Base-by-base conservation (phyloP, 148 eudicot genomes). In the Rhododendron williamsianum region DNA sequence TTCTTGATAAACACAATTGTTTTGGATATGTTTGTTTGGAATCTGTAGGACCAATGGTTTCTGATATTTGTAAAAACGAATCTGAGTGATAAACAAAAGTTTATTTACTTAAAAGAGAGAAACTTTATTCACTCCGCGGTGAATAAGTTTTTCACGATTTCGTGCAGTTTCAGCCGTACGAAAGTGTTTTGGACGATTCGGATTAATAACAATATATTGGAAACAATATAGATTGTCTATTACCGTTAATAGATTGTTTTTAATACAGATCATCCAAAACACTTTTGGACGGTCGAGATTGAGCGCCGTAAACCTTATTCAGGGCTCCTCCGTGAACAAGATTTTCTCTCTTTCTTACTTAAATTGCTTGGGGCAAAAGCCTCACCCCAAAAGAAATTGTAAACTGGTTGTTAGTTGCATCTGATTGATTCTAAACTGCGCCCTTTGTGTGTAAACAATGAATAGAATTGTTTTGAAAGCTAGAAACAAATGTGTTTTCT, bases 131-230 rank as follows among this genome's bases (percentile, higher is more conserved):
- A 41, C 6, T 41, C 43, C 6, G 43, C 6, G 0, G 43, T 41
- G 43, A 41, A 41, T 41, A 41, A 41, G 45, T 41, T 41, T 41
- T 41, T 41, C 6, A 41, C 45, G 7, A 5, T 41, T 41, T 41
- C 1, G 0, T 0, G 45, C 45, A 41, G 0, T 41, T 6, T 41
- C 6, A 6, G 1, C 0, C 1, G 45, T 41, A 41, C 8, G 6
- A 41, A 41, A 41, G 7, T 41, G 6, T 6, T 41, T 41, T 41
- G 45, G 7, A 41, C 1, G 45, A 41, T 41, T 41, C 7, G 7
- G 7, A 41, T 41, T 41, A 41, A 6, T 5, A 41, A 41, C 45
- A 41, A 41, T 41, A 41, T 41, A 41, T 41, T 41, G 45, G 7
- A 41, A 41, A 41, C 45, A 41, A 41, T 41, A 41, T 41, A 6